Evolutionary conservation across 2,329 filamentous ascomycete species (phyloP).

Genomic region (Colletotrichum sp.): DNA sequence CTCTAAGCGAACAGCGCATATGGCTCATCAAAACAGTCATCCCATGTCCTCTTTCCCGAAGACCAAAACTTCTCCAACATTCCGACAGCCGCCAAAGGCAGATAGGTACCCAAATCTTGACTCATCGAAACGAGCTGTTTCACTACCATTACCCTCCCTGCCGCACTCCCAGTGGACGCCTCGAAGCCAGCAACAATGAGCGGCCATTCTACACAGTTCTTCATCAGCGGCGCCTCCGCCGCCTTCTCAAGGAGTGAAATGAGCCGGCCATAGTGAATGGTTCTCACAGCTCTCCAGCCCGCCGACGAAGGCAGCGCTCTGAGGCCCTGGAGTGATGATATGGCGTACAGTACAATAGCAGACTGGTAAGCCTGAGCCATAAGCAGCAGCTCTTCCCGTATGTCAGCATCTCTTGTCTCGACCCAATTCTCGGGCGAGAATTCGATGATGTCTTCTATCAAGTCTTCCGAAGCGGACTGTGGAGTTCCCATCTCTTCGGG

Average conservation of each 20-base stretch:
- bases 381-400: constrained; percentile 1
- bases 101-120: neutral
- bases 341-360: constrained; percentile 37
- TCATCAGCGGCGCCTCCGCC: neutral
- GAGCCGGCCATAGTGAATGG: constrained; percentile 16
- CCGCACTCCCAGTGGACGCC: neutral
- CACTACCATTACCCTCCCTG: neutral
- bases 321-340: constrained; percentile 38
- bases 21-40: constrained; percentile 8
- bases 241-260: constrained; percentile 21
- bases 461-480: neutral
- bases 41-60: neutral
- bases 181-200: constrained; percentile 10
- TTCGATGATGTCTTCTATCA: constrained; percentile 20
- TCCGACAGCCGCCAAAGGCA: neutral
- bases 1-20: neutral
- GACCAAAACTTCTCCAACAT: constrained; percentile 2
- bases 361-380: constrained; percentile 31
- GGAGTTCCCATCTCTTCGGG: constrained; percentile 7
- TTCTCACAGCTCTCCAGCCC: constrained; percentile 10
- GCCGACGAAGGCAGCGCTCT: constrained; percentile 27
- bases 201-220: neutral
- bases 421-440: constrained; percentile 38
- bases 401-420: neutral
- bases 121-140: neutral